These are phyloP conservation scores for Eucalyptus rudis DNA, from an alignment of 345 rosid species.

Conservation along the genomic window DNA sequence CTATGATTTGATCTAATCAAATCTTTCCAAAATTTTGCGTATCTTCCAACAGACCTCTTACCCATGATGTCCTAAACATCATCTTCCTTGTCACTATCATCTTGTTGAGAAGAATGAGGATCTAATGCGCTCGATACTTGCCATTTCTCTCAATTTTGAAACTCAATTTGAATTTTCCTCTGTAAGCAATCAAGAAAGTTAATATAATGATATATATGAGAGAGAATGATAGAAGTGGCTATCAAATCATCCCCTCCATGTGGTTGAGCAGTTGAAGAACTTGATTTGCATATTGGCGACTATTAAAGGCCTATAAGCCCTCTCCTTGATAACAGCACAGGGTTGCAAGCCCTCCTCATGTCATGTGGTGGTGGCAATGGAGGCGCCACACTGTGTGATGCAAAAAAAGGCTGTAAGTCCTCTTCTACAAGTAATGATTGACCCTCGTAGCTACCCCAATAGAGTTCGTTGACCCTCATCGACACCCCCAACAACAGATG, in stretches of 20 bases:
- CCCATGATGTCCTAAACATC: no score
- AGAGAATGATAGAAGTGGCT: not conserved
- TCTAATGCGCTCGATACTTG: no score
- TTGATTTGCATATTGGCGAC: not conserved
- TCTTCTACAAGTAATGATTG: not conserved
- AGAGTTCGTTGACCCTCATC: not conserved
- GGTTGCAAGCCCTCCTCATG: not conserved
- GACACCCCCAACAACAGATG: not conserved
- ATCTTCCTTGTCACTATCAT: no score
- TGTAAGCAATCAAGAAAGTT: not conserved
- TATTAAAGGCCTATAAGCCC: not conserved
- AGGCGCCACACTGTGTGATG: not conserved
- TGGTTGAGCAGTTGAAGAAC: not conserved
- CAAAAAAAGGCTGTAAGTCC: not conserved
- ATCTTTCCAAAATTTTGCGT: no score
- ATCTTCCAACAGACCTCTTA: no score
- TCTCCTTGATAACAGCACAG: not conserved
- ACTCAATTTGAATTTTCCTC: not conserved
- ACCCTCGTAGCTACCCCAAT: no score
- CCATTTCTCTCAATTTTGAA: not conserved
- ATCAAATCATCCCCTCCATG: not conserved
- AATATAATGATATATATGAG: no score
- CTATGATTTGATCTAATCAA: no score
- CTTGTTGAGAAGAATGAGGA: no score
- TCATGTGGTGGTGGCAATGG: not conserved